Percentiles rank a stretch among this genome's conserved stretches.
These are phyloP conservation scores for Globisporangium ultimum DNA, from an alignment of 352 stramenopile genomes.

Conservation along the genomic window DNA sequence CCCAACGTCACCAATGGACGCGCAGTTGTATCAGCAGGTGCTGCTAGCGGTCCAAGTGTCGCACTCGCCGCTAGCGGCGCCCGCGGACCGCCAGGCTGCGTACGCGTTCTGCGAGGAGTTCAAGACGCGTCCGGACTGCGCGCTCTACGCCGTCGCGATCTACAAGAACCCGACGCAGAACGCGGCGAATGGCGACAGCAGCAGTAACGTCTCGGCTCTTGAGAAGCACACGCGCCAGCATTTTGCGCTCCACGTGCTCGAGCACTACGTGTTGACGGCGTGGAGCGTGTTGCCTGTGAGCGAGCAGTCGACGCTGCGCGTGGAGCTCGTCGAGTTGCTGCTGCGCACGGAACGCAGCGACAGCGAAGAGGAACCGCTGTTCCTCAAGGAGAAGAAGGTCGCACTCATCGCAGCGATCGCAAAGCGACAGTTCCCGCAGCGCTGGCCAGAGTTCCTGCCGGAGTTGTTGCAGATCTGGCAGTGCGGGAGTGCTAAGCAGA, in stretches of 20 bases:
- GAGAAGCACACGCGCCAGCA: slow-evolving; percentile 58
- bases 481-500: slow-evolving; percentile 31
- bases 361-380: slow-evolving; percentile 44
- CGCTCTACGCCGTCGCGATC: slow-evolving; percentile 67
- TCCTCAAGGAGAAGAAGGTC: slow-evolving; percentile 79
- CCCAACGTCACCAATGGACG: slow-evolving; percentile 33
- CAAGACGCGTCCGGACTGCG: slow-evolving; percentile 65
- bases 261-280: slow-evolving; percentile 58
- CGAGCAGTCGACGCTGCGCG: slow-evolving; percentile 46
- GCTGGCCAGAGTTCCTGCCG: slow-evolving; percentile 63
- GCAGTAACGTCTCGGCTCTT: slow-evolving; percentile 14
- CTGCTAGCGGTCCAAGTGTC: slow-evolving; percentile 69
- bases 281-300: slow-evolving; percentile 44
- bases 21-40: slow-evolving; percentile 67
- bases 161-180: slow-evolving; percentile 47
- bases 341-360: slow-evolving; percentile 14
- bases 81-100: slow-evolving; percentile 42
- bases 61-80: slow-evolving; percentile 50
- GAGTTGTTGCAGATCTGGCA: slow-evolving; percentile 67
- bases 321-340: slow-evolving; percentile 57
- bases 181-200: neutral
- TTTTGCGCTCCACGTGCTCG: slow-evolving; percentile 77
- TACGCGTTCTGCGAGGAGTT: slow-evolving; percentile 79
- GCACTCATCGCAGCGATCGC: slow-evolving; percentile 64
- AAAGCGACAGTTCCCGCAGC: slow-evolving; percentile 83